These are phyloP conservation scores for Kwoniella mangroviensis DNA, from an alignment of 768 basidiomycete species.

Conservation along the genomic window DNA sequence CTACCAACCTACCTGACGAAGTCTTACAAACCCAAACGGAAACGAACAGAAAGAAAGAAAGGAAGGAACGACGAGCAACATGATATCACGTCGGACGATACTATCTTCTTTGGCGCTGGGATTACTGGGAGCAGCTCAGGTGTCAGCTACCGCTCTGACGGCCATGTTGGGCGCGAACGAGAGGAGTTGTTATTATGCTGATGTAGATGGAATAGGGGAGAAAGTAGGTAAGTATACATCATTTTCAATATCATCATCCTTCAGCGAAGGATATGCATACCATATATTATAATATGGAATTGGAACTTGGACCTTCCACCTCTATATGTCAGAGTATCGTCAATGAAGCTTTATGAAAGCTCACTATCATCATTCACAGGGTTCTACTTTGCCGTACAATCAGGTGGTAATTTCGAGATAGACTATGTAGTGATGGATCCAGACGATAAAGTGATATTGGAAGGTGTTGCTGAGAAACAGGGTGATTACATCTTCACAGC, in stretches of 20 bases:
- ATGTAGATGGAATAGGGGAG: slow-evolving; percentile 71
- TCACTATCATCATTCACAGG: slow-evolving; percentile 54
- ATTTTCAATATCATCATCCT: neutral
- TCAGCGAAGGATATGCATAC: neutral
- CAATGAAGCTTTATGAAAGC: too few relatives aligned
- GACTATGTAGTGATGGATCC: slow-evolving; percentile 94
- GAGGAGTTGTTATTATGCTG: slow-evolving; percentile 82
- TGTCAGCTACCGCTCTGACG: slow-evolving; percentile 55
- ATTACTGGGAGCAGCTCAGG: slow-evolving; percentile 12
- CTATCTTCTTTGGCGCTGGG: slow-evolving; percentile 4
- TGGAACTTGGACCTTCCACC: too few relatives aligned
- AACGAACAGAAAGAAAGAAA: neutral
- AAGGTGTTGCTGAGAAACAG: slow-evolving; percentile 85
- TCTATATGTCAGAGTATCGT: too few relatives aligned
- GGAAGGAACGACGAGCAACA: neutral
- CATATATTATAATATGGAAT: too few relatives aligned
- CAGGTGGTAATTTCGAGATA: slow-evolving; percentile 94
- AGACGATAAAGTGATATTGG: slow-evolving; percentile 80
- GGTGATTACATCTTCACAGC: slow-evolving; percentile 98
- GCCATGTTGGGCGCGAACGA: slow-evolving; percentile 57
- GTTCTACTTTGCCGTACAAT: slow-evolving; percentile 99
- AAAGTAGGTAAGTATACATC: slow-evolving; percentile 87
- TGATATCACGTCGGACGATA: slow-evolving; percentile 14
- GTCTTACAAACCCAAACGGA: too few relatives aligned
- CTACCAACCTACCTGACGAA: neutral